phyloP scores from a whole-genome alignment of 1,139 yeast species.

The Keqinozyma sinolaborantium region DNA sequence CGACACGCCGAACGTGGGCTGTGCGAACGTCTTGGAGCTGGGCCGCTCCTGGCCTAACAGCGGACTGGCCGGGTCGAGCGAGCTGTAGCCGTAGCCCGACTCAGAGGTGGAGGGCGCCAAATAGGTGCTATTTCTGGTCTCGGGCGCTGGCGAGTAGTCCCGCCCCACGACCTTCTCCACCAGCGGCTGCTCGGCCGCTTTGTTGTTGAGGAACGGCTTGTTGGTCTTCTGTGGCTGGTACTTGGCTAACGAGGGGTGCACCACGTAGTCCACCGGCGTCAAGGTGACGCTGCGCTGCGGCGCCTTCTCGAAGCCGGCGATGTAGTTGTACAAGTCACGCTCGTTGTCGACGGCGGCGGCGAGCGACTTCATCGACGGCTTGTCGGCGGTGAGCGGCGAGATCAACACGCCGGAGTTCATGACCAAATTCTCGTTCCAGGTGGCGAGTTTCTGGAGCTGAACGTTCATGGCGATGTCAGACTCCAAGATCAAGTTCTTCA shows the following conservation, averaged over 20 bases:
- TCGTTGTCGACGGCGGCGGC: slow-evolving; percentile 82
- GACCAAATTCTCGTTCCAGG: slow-evolving; percentile 78
- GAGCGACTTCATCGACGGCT: slow-evolving; percentile 67
- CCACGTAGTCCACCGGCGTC: slow-evolving; percentile 69
- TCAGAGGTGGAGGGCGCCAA: slow-evolving; percentile 6
- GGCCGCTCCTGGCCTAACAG: slow-evolving; percentile 11
- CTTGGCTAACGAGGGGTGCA: slow-evolving; percentile 66
- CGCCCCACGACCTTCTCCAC: not conserved
- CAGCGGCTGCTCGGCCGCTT: slow-evolving; percentile 6
- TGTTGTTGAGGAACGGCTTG: slow-evolving; percentile 37
- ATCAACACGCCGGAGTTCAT: slow-evolving; percentile 84
- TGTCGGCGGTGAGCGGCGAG: slow-evolving; percentile 58
- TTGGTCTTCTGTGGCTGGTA: slow-evolving; percentile 19
- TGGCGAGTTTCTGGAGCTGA: slow-evolving; percentile 84
- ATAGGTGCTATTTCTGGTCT: slow-evolving; percentile 2
- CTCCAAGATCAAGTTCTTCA: slow-evolving; percentile 77
- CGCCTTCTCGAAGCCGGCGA: slow-evolving; percentile 45
- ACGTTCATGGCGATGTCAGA: slow-evolving; percentile 85
- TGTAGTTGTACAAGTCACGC: slow-evolving; percentile 69
- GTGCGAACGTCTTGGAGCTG: slow-evolving; percentile 28
- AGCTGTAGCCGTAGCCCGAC: slow-evolving; percentile 17
- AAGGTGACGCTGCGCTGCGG: slow-evolving; percentile 33
- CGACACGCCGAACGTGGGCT: slow-evolving; percentile 77
- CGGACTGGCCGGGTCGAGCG: slow-evolving; percentile 37
- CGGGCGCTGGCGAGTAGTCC: not conserved